Evolutionary conservation across 257 asterid genomes (phyloP), one percentile per base, ranked within the genome.

Genomic region (Solanum chilense): DNA sequence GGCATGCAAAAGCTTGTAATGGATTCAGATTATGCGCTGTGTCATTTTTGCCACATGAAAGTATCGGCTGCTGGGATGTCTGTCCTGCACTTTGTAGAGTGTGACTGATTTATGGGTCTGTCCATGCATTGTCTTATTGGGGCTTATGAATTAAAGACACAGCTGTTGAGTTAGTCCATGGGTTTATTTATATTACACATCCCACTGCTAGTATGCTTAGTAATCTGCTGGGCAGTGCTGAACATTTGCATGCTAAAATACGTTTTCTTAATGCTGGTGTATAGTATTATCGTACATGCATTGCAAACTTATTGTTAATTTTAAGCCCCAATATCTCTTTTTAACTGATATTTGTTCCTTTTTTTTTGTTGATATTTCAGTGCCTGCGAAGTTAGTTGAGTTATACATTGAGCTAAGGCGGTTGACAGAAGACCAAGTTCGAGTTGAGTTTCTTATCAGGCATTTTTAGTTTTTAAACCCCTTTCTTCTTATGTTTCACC

Each of bases 321-420:
- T 71, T 49, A 70, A 14, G 69, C 75, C 12, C 52, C 64, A 25
- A 31, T 35, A 16, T 9, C 35, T 37, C 35, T 47, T 56, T 25
- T 75, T 29, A 47, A 9, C 85, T 86, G 9, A 42, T 70, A 41
- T 86, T 73, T 33, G 88, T 83, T 78, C 84, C 82, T 37, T 12
- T 86, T 86, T 62, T 85, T 85, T 77, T 77, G 66, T 35, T 35
- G 6, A 25, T 84, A 87, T 87, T 92, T 62, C 90, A 97, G 99
- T 91, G 83, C 95, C 98, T 80, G 95, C 98, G 74, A 95, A 94
- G 92, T 86, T 95, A 83, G 92, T 92, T 86, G 98, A 94, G 64
- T 87, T 87, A 42, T 97, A 97, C 92, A 85, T 95, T 89, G 98
- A 97, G 74, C 86, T 94, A 86, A 93, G 99, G 92, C 94, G 93